Evolutionary conservation across 805 yeast genomes (phyloP).

Genomic region (Blastobotrys parvus): DNA sequence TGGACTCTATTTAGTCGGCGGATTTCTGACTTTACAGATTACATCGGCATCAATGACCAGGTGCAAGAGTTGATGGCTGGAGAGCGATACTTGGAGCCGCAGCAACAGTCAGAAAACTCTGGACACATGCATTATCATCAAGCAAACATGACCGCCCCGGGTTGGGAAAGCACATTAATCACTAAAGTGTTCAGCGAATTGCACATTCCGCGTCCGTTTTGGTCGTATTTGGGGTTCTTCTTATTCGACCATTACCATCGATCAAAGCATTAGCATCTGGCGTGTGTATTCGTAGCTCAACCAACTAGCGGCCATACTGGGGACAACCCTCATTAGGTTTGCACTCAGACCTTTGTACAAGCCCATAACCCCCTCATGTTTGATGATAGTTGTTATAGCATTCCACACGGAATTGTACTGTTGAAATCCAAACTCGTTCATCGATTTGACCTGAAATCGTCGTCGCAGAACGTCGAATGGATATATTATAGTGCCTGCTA

Average conservation of each 20-base stretch:
- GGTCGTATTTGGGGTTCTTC: background rate
- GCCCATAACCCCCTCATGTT: slow-evolving; percentile 75
- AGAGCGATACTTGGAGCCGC: slow-evolving; percentile 17
- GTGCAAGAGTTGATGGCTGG: slow-evolving; percentile 30
- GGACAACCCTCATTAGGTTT: slow-evolving; percentile 81
- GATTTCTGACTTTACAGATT: slow-evolving; percentile 19
- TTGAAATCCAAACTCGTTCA: slow-evolving; percentile 77
- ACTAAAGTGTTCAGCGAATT: slow-evolving; percentile 10
- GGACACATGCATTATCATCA: slow-evolving; percentile 12
- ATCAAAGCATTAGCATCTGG: slow-evolving; percentile 22
- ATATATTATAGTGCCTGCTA: slow-evolving; percentile 84
- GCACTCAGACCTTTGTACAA: slow-evolving; percentile 54
- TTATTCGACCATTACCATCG: background rate
- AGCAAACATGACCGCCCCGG: slow-evolving; percentile 12
- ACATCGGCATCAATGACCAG: slow-evolving; percentile 29
- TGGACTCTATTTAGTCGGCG: slow-evolving; percentile 9
- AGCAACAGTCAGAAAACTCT: background rate
- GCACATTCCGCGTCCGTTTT: slow-evolving; percentile 9
- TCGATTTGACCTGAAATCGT: slow-evolving; percentile 81
- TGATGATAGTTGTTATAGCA: slow-evolving; percentile 63
- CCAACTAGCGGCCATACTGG: slow-evolving; percentile 96
- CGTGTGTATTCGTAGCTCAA: slow-evolving; percentile 70
- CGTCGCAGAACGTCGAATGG: slow-evolving; percentile 87
- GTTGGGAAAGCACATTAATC: slow-evolving; percentile 15
- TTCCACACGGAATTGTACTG: slow-evolving; percentile 67